Base-by-base conservation (phyloP, 2,329 filamentous ascomycete species). In the Onygenales sp. region DNA sequence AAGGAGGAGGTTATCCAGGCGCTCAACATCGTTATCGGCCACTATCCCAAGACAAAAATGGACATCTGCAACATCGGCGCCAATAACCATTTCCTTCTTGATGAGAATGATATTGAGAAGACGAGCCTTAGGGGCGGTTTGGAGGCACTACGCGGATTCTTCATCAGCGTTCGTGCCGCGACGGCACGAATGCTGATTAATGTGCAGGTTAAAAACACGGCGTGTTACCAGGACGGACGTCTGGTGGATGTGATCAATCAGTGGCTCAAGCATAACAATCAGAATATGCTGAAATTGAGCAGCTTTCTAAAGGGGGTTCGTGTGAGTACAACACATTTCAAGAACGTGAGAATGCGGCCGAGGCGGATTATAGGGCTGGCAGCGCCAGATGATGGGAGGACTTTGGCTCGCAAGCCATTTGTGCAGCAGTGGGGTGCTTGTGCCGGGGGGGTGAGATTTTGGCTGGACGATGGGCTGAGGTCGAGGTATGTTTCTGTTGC, bases 81-180 rank as follows among this genome's bases (percentile, higher is more conserved):
- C 3, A 84, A 81, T 62, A 77, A 76, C 43, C 75, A 77, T 52
- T 82, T 77, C 57, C 71, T 74, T 0, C 61, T 76, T 43, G 52
- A 65, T 9, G 63, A 58, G 0, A 69, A 77, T 47, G 57, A 53
- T 0, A 60, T 61, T 3, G 45, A 17, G 14, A 54, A 14, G 14
- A 60, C 71, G 32, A 70, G 85, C 1, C 74, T 72, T 2, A 68
- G 63, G 10, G 80, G 80, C 1, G 67, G 85, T 0, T 70, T 78
- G 44, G 81, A 80, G 4, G 80, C 80, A 8, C 63, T 83, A 4
- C 74, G 82, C 40, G 83, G 83, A 0, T 86, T 80, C 65, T 85
- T 79, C 61, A 71, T 80, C 10, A 84, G 80, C 60, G 77, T 82
- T 33, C 78, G 83, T 3, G 75, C 79, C 1, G 77, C 80, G 2